Conservation (phyloP, 805 yeast species). For the Blastobotrys terrestris region DNA sequence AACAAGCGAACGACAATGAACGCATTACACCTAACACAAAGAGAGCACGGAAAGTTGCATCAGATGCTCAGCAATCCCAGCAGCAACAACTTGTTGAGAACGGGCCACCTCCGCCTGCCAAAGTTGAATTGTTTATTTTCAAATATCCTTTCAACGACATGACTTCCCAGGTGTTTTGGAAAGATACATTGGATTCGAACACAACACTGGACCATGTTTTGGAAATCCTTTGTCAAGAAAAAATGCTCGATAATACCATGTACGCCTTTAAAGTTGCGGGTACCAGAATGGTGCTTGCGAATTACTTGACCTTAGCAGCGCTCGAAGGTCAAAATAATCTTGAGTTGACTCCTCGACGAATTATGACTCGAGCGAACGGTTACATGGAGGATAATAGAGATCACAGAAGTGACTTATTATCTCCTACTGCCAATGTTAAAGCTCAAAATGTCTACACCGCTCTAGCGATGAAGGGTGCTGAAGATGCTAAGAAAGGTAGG, state of each 20-base stretch:
- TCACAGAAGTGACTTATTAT: constrained; percentile 25
- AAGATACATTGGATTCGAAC: constrained; percentile 17
- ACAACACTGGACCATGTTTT: constrained; percentile 23
- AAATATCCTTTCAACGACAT: constrained; percentile 30
- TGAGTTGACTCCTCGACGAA: constrained; percentile 39
- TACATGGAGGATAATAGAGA: constrained; percentile 25
- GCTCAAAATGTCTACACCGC: constrained; percentile 10
- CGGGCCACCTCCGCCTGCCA: constrained; percentile 1
- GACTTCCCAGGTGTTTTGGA: constrained; percentile 26
- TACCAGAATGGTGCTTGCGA: constrained; percentile 18
- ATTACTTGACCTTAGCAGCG: constrained; percentile 31
- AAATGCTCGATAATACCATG: constrained; percentile 26
- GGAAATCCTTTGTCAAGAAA: constrained; percentile 27
- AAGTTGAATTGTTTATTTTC: constrained; percentile 22
- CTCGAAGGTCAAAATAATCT: constrained; percentile 38
- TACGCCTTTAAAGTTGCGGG: constrained; percentile 30
- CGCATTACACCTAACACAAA: constrained; percentile 29
- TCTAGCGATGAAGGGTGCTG: constrained; percentile 13
- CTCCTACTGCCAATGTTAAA: constrained; percentile 2
- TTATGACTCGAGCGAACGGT: constrained; percentile 32
- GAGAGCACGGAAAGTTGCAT: not conserved
- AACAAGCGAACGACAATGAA: constrained; percentile 28
- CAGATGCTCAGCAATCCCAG: constrained; percentile 2
- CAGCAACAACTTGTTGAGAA: constrained; percentile 1
- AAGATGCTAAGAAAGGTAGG: constrained; percentile 7